Percentiles rank a stretch among this genome's conserved stretches.
phyloP scores from a whole-genome alignment of 192 early-diverging fungal genomes.

The Chytriomyces sp. region DNA sequence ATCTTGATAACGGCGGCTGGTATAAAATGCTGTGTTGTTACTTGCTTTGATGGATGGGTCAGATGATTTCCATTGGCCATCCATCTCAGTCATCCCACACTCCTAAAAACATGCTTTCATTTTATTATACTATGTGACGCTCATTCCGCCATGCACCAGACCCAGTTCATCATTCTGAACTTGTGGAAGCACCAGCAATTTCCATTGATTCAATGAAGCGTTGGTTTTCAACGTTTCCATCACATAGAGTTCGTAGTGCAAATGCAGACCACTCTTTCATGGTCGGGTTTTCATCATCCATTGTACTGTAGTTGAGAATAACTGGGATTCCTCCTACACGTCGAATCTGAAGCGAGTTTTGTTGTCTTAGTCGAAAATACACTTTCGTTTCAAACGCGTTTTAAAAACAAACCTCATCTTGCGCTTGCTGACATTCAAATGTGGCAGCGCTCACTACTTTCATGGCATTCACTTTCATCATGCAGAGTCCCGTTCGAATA shows the following conservation, averaged over 20 bases:
- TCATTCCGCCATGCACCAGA: no score
- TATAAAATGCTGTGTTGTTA: no score
- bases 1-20: no score
- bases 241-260: conserved; percentile 73
- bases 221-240: conserved; percentile 75
- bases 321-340: conserved; percentile 68
- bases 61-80: no score
- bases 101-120: no score
- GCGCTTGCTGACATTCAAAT: conserved; percentile 62
- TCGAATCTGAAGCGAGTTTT: conserved; percentile 43
- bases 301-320: conserved; percentile 74
- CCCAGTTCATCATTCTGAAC: conserved; percentile 41
- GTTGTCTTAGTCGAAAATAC: no score
- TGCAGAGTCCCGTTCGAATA: conserved; percentile 39
- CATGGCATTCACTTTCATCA: conserved; percentile 74
- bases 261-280: conserved; percentile 78
- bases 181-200: conserved; percentile 63
- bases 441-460: conserved; percentile 64
- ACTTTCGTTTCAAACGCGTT: no score
- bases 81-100: no score
- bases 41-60: no score
- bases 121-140: no score
- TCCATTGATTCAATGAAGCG: conserved; percentile 65
- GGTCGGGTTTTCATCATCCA: conserved; percentile 83
- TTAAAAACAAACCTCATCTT: conserved; percentile 59